Evolutionary conservation across 768 basidiomycete genomes (phyloP).

Genomic region (Boletales sp.): DNA sequence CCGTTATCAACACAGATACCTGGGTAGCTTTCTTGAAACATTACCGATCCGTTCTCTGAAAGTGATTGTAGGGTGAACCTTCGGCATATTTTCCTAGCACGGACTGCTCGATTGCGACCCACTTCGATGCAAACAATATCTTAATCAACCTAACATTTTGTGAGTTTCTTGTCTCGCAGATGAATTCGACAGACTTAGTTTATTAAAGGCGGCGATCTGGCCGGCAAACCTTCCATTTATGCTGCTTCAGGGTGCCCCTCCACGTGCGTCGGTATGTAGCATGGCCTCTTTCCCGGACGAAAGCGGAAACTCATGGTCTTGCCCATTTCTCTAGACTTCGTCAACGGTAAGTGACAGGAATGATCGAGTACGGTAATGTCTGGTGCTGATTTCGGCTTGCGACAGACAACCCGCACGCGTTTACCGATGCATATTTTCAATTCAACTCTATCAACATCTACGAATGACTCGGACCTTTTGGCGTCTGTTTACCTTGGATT

Average conservation of each 20-base stretch:
- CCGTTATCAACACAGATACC: conserved; percentile 13
- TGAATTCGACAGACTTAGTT: neutral
- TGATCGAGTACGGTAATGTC: neutral
- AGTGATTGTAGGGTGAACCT: conserved; percentile 27
- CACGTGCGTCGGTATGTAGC: conserved; percentile 23
- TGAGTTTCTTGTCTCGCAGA: conserved; percentile 2
- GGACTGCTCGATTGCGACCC: conserved; percentile 37
- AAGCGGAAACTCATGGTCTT: neutral
- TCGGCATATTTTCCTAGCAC: conserved; percentile 35
- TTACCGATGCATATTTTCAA: conserved; percentile 40
- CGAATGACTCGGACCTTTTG: no score
- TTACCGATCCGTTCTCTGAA: neutral
- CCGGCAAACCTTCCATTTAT: conserved; percentile 26
- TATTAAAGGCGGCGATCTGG: conserved; percentile 29
- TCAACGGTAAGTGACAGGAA: conserved; percentile 21
- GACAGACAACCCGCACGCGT: conserved; percentile 37
- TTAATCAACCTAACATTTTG: conserved; percentile 35
- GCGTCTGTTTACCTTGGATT: no score
- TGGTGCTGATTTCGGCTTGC: neutral
- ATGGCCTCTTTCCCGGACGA: no score
- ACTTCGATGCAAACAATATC: conserved; percentile 31
- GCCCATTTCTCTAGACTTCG: conserved; percentile 18
- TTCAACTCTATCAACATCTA: conserved; percentile 39
- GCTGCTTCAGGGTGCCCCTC: conserved; percentile 29
- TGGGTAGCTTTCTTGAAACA: conserved; percentile 14